Evolutionary conservation across 108 stramenopile genomes (phyloP), one percentile per base, ranked within the genome.

Genomic region (Fragilariopsis cylindrus): DNA sequence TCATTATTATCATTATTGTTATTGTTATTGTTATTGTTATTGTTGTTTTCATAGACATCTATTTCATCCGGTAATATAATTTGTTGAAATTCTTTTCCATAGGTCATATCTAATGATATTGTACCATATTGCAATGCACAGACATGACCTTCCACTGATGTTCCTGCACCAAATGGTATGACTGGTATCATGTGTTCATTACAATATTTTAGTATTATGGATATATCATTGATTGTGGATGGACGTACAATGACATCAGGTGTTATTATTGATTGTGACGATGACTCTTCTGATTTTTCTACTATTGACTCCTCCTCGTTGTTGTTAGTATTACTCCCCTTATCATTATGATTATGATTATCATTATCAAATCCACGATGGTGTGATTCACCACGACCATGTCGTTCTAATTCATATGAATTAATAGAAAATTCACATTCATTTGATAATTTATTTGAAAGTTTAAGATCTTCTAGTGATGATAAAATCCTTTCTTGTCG

Each of bases 131-230:
- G 69, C 47, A 78, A 47, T 48, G 87, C 84, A 42, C 68, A 76
- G 0, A 90, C 88, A 76, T 98, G 98, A 18, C 98, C 98, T 84
- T 99, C 98, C 16, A 99, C 72, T 47, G 84, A 84, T 44, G 98
- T 99, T 9, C 97, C 97, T 1, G 85, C 92, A 4, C 98, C 98
- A 87, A 85, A 99, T 5, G 97, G 96, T 48, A 98, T 87, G 45
- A 98, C 86, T 2, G 97, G 91, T 40, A 96, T 88, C 7, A 66
- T 12, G 52, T 89, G 77, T 46, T 87, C 60, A 4, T 56, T 30
- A 72, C 94, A 95, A 44, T 82, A 70, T 12, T 74, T 71, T 39
- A 96, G 70, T 40, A 97, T 78, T 9, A 68, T 79, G 45, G 71
- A 44, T 7, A 98, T 88, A 74, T 98, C 88, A 57, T 95, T 82